These are phyloP conservation scores for Aurinia saxatilis DNA, from an alignment of 345 rosid genomes.

Conservation along the genomic window DNA sequence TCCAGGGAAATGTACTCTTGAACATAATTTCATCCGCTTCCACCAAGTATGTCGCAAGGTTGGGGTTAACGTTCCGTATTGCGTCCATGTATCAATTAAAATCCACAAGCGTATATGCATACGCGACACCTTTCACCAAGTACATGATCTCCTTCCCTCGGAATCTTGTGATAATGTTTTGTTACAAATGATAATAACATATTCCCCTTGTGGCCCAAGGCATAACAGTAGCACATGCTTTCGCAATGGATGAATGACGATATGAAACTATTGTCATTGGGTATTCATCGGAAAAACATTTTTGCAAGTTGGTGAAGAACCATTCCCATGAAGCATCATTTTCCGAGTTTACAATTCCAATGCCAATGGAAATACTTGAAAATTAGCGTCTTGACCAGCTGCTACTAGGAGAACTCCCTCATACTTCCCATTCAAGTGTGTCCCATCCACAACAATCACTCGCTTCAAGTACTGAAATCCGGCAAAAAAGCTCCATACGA, in stretches of 20 bases:
- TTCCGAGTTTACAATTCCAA: neutral
- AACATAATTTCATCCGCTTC: neutral
- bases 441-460: neutral
- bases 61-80: accelerated
- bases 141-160: neutral
- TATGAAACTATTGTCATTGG: neutral
- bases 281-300: neutral
- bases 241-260: neutral
- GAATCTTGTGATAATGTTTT: neutral
- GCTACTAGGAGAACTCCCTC: neutral
- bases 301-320: neutral
- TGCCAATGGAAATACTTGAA: neutral
- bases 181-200: neutral
- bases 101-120: neutral
- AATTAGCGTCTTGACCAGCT: neutral
- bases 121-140: neutral
- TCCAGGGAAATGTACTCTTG: neutral
- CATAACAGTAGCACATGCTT: neutral
- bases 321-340: neutral
- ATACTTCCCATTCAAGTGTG: neutral
- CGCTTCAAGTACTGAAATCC: neutral
- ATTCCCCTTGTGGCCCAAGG: neutral
- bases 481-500: neutral
- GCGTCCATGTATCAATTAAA: neutral
- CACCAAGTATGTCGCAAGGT: neutral